These are phyloP conservation scores for Parmales sp. DNA, from an alignment of 108 stramenopile genomes.

Conservation along the genomic window DNA sequence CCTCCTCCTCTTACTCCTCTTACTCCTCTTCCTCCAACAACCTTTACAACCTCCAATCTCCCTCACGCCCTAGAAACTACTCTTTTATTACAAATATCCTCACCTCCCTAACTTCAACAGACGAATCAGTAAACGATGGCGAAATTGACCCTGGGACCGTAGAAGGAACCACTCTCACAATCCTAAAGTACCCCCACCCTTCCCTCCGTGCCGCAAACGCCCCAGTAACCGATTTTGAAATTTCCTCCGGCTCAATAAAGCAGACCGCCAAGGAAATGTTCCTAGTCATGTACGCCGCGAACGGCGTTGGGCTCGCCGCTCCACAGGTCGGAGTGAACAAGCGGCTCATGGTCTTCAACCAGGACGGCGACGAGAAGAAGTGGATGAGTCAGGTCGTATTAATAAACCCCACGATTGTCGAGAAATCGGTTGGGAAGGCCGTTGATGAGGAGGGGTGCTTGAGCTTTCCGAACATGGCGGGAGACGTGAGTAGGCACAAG, in stretches of 20 bases:
- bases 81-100: too few species aligned
- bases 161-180: conserved; percentile 62
- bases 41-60: too few species aligned
- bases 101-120: too few species aligned
- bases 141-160: conserved; percentile 73
- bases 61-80: too few species aligned
- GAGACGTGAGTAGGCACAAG: conserved; percentile 50
- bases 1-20: too few species aligned
- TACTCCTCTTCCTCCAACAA: too few species aligned
- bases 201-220: background rate
- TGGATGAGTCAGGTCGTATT: conserved; percentile 70
- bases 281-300: conserved; percentile 83
- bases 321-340: conserved; percentile 84
- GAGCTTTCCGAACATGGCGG: conserved; percentile 79
- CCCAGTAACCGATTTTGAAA: background rate
- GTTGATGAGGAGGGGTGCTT: conserved; percentile 80
- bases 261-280: conserved; percentile 84
- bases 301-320: conserved; percentile 84
- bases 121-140: too few species aligned
- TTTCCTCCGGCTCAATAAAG: conserved; percentile 32
- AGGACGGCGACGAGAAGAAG: conserved; percentile 58
- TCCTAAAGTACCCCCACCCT: conserved; percentile 78
- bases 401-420: conserved; percentile 69
- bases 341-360: conserved; percentile 86
- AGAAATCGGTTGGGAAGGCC: conserved; percentile 37